phyloP scores from a whole-genome alignment of 2,329 filamentous ascomycete species.

The Cryphonectria naterciae region DNA sequence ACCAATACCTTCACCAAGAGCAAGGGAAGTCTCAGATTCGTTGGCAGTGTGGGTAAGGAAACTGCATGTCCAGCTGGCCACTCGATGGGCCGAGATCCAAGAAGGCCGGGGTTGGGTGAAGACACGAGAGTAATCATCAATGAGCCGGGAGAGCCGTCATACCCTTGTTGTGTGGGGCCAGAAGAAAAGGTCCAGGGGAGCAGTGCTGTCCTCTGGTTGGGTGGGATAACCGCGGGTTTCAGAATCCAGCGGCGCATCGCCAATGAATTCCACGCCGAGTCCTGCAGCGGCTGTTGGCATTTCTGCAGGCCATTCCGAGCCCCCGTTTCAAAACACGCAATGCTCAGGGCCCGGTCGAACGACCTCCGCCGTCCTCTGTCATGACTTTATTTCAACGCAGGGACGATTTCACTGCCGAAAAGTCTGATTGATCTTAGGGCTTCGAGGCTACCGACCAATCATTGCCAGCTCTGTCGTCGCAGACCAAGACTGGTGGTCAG shows the following conservation, averaged over 20 bases:
- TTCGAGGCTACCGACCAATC: not conserved
- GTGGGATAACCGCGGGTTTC: conserved; percentile 13
- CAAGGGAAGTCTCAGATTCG: not conserved
- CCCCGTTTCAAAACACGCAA: not conserved
- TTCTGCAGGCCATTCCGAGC: not conserved
- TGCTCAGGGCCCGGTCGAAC: not conserved
- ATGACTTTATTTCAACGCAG: not conserved
- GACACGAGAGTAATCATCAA: not conserved
- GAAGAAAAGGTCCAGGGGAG: not conserved
- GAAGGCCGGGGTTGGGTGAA: not conserved
- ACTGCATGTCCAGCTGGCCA: conserved; percentile 2
- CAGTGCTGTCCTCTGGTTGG: conserved; percentile 11
- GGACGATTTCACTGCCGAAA: not conserved
- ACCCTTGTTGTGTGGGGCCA: conserved; percentile 8
- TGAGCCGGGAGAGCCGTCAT: conserved; percentile 1
- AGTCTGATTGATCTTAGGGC: not conserved
- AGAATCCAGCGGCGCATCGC: conserved; percentile 7
- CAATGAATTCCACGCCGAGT: conserved; percentile 4
- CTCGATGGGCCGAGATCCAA: not conserved
- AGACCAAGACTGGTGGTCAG: not conserved
- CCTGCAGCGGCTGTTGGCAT: not conserved
- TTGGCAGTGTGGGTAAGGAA: not conserved
- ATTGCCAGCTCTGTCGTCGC: not conserved
- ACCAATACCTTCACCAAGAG: not conserved
- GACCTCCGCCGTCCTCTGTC: not conserved